These are phyloP conservation scores for Kalaharituber pfeilii DNA, from an alignment of 2,329 filamentous ascomycete genomes.

Conservation along the genomic window DNA sequence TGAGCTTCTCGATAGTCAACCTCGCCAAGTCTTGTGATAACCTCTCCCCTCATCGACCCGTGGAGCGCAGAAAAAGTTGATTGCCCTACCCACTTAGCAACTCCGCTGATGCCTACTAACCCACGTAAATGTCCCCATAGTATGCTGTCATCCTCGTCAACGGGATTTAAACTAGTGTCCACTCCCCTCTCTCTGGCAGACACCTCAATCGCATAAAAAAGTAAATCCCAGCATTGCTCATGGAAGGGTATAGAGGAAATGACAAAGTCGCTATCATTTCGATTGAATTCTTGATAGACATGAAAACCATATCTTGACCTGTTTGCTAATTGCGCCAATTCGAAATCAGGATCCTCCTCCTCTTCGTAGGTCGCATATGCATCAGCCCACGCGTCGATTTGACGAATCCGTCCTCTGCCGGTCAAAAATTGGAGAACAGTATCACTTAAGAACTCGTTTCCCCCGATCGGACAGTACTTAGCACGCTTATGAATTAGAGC, in stretches of 20 bases:
- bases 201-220: slow-evolving; percentile 19
- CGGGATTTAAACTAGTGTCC: slow-evolving; percentile 3
- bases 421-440: slow-evolving; percentile 14
- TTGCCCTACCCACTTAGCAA: slow-evolving; percentile 6
- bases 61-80: slow-evolving; percentile 5
- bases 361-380: slow-evolving; percentile 18
- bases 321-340: background rate
- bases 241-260: slow-evolving; percentile 21
- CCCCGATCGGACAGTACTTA: slow-evolving; percentile 8
- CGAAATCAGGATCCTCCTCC: slow-evolving; percentile 5
- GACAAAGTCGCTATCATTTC: slow-evolving; percentile 11
- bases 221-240: slow-evolving; percentile 20
- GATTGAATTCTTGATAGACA: slow-evolving; percentile 20
- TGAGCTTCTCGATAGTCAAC: slow-evolving; percentile 21
- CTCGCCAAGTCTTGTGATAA: slow-evolving; percentile 17
- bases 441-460: slow-evolving; percentile 7
- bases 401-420: slow-evolving; percentile 17
- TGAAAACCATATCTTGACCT: slow-evolving; percentile 14
- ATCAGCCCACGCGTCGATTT: slow-evolving; percentile 19
- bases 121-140: slow-evolving; percentile 18
- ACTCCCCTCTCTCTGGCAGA: slow-evolving; percentile 15
- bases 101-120: slow-evolving; percentile 14
- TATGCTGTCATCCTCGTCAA: slow-evolving; percentile 6
- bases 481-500: slow-evolving; percentile 17
- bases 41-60: slow-evolving; percentile 10